Base-by-base conservation (phyloP, 2,329 filamentous ascomycete genomes). In the Fulvia fulva region DNA sequence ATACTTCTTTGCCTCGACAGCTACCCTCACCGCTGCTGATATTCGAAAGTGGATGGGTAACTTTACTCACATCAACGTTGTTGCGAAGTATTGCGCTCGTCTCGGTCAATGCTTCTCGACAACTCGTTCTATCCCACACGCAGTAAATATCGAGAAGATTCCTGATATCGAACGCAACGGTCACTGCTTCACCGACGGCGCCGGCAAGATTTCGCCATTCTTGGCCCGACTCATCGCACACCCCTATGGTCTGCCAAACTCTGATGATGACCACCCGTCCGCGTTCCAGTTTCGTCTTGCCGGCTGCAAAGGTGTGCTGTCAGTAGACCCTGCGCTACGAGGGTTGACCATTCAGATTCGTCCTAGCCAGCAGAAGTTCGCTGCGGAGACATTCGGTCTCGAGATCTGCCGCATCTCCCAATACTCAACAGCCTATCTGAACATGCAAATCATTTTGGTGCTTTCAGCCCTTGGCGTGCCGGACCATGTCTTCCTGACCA, bases 71-170 rank as follows among this genome's bases (percentile, higher is more conserved):
- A 97, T 97, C 72, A 84, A 81, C 56, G 83, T 88, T 25, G 83
- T 96, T n/a, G 92, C 93, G 28, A 97, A 96, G 68, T 90, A 92
- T 71, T 89, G 91, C 50, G 91, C 94, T 26, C 84, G 94, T 26
- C 78, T 97, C 19, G 94, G 94, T 0, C 94, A 97, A 74, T 97
- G 92, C 71, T 97, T 99, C 70, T 97, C 94, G 0, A 97, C 93
- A 0, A 99, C 94, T 0, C 80, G 89, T 59, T 86, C 88, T 11
- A 86, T 96, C 44, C 80, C 79, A 26, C 81, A 85, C 16, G 83
- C 80, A 0, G 83, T 87, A 6, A 78, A 80, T 1, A 72, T 83
- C 25, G 78, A 83, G 12, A 77, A 78, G 5, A 83, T 93, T 30
- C 73, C 80, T 0, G 94, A 97, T 63, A 82, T 97, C 21, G 78